A percentile compares a stretch with the other conserved stretches of the same genome.
These are phyloP conservation scores for Trichoderma virens DNA, from an alignment of 495 filamentous ascomycete species.

Conservation along the genomic window DNA sequence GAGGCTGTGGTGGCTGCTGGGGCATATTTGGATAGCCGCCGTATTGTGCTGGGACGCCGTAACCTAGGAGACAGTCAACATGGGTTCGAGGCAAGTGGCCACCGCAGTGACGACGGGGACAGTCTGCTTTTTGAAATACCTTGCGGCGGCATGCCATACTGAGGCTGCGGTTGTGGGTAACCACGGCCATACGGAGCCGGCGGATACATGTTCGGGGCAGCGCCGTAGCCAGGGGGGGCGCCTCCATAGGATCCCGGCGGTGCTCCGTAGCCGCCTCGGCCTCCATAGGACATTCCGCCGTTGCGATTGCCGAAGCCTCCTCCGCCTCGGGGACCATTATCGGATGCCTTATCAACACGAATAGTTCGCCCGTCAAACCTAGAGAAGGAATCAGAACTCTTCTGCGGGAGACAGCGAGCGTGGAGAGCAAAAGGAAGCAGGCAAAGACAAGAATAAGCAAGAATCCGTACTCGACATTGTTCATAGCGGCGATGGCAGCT, in stretches of 20 bases:
- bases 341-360: slow-evolving; percentile 92
- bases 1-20: slow-evolving; percentile 26
- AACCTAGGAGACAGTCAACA: neutral
- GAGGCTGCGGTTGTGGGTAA: slow-evolving; percentile 21
- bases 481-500: slow-evolving; percentile 73
- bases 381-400: neutral
- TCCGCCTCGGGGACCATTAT: slow-evolving; percentile 51
- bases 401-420: neutral
- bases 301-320: slow-evolving; percentile 18
- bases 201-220: slow-evolving; percentile 17
- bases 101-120: neutral
- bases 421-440: neutral
- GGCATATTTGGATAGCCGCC: slow-evolving; percentile 30
- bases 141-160: slow-evolving; percentile 28
- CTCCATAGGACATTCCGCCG: slow-evolving; percentile 27
- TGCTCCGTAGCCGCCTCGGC: slow-evolving; percentile 24
- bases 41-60: neutral
- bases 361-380: slow-evolving; percentile 96
- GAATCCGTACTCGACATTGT: slow-evolving; percentile 77
- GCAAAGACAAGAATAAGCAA: neutral
- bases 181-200: slow-evolving; percentile 23
- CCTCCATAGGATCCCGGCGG: slow-evolving; percentile 27
- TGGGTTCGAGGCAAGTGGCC: neutral
- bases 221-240: slow-evolving; percentile 21
- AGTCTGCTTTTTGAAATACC: slow-evolving; percentile 21